phyloP scores from a whole-genome alignment of 73 alveolate genomes.

The Blepharisma japonicum region DNA sequence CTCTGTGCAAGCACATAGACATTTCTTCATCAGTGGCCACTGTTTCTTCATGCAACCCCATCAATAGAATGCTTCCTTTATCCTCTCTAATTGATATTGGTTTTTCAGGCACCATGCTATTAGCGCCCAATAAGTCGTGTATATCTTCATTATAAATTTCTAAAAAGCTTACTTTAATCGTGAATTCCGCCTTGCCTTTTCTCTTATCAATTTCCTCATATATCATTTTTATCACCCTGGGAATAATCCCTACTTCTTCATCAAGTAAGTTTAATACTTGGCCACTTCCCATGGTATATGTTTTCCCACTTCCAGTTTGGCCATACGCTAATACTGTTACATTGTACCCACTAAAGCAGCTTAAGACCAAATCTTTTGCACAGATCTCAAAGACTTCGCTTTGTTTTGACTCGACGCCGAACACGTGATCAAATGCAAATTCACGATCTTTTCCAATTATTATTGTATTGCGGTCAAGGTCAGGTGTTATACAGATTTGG shows the following conservation, averaged over 20 bases:
- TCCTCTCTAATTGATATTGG: constrained; percentile 74
- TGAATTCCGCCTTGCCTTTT: constrained; percentile 67
- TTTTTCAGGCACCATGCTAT: constrained; percentile 33
- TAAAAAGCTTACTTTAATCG: constrained; percentile 78
- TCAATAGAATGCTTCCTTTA: constrained; percentile 72
- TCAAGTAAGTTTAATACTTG: constrained; percentile 55
- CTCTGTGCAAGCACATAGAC: constrained; percentile 78
- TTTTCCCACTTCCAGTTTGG: constrained; percentile 97
- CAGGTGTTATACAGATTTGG: constrained; percentile 45
- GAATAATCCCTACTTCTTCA: constrained; percentile 88
- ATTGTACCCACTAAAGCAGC: constrained; percentile 90
- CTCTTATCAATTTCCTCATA: constrained; percentile 78
- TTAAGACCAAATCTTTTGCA: constrained; percentile 74
- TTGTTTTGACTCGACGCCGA: constrained; percentile 73
- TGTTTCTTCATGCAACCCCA: constrained; percentile 72
- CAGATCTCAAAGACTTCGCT: constrained; percentile 78
- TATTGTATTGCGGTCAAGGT: constrained; percentile 53
- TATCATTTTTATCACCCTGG: constrained; percentile 83
- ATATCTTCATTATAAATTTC: constrained; percentile 96
- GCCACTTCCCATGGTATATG: constrained; percentile 97
- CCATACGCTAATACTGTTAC: constrained; percentile 98
- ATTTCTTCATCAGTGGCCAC: constrained; percentile 85
- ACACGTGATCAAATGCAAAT: constrained; percentile 88
- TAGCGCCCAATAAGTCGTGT: constrained; percentile 80
- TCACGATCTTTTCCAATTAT: constrained; percentile 70